Conservation (phyloP, 306 rosid genomes). For the Cajanus cajan region DNA sequence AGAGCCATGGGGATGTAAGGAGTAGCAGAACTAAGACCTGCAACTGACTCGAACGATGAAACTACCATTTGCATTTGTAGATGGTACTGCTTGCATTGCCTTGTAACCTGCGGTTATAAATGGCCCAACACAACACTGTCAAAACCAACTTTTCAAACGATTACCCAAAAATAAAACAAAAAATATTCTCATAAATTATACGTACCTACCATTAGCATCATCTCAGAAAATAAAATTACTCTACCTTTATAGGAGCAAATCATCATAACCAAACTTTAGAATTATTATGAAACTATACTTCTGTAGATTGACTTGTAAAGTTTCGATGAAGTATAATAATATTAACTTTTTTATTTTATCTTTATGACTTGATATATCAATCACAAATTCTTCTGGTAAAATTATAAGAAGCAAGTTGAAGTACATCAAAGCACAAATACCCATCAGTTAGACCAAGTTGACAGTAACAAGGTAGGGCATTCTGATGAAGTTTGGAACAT, state of each 20-base stretch:
- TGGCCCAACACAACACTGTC: neutral
- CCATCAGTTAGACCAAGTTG: constrained; percentile 7
- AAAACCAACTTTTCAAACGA: neutral
- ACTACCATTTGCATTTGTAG: constrained; percentile 97
- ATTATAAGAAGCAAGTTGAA: neutral
- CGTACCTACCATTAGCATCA: neutral
- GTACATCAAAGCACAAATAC: neutral
- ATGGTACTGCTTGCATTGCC: constrained; percentile 80
- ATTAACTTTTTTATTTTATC: neutral
- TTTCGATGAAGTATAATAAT: neutral
- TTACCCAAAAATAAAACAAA: neutral
- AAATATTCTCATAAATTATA: neutral
- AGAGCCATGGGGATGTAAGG: constrained; percentile 75
- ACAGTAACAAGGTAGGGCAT: neutral
- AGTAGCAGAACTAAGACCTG: constrained; percentile 79
- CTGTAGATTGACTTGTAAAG: neutral
- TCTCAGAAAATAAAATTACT: neutral
- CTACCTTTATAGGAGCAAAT: neutral
- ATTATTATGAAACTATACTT: neutral
- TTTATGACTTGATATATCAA: neutral
- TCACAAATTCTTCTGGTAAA: neutral
- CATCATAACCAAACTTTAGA: neutral
- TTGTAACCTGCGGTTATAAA: constrained; percentile 51
- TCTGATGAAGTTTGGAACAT: neutral
- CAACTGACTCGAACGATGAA: constrained; percentile 80